Percentiles rank a stretch among this genome's conserved stretches.
Evolutionary conservation across 2,329 filamentous ascomycete genomes (phyloP).

Genomic region (Trichophyton mentagrophytes): DNA sequence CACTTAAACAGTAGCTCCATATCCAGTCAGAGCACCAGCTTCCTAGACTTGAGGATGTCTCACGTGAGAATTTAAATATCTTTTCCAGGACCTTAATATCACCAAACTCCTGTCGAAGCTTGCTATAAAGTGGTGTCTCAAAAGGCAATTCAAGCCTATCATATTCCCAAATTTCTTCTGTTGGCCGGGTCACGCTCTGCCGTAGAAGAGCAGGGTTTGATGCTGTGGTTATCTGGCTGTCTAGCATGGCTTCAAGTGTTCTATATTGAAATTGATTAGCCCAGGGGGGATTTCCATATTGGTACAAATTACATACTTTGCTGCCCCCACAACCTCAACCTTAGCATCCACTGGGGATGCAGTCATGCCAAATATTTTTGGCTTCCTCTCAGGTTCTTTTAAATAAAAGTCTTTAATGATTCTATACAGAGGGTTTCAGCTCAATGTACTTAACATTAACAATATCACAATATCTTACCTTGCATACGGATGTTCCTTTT

Average conservation of each 20-base stretch:
- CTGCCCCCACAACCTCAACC: conserved; percentile 57
- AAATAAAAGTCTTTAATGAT: conserved; percentile 83
- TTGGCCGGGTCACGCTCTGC: conserved; percentile 46
- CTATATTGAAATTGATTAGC: conserved; percentile 17
- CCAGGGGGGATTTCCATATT: not conserved
- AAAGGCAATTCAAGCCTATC: conserved; percentile 41
- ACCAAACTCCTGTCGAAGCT: conserved; percentile 42
- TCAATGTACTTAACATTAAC: not conserved
- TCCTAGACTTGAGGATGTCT: conserved; percentile 56
- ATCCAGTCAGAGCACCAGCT: conserved; percentile 73
- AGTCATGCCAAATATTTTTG: conserved; percentile 89
- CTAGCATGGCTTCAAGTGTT: conserved; percentile 62
- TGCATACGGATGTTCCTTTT: conserved; percentile 85
- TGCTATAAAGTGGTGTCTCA: conserved; percentile 52
- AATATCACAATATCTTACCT: conserved; percentile 30
- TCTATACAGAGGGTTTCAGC: conserved; percentile 19
- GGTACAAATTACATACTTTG: conserved; percentile 29
- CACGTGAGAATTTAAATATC: conserved; percentile 47
- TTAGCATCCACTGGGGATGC: conserved; percentile 85
- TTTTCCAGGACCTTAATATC: conserved; percentile 42
- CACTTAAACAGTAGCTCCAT: conserved; percentile 58
- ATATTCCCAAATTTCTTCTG: conserved; percentile 46
- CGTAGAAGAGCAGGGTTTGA: conserved; percentile 47
- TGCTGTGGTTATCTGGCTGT: conserved; percentile 72
- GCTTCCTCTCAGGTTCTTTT: conserved; percentile 40